Evolutionary conservation across 2,329 filamentous ascomycete genomes (phyloP), one percentile per base, ranked within the genome.

Genomic region (Aquanectria penicillioides): DNA sequence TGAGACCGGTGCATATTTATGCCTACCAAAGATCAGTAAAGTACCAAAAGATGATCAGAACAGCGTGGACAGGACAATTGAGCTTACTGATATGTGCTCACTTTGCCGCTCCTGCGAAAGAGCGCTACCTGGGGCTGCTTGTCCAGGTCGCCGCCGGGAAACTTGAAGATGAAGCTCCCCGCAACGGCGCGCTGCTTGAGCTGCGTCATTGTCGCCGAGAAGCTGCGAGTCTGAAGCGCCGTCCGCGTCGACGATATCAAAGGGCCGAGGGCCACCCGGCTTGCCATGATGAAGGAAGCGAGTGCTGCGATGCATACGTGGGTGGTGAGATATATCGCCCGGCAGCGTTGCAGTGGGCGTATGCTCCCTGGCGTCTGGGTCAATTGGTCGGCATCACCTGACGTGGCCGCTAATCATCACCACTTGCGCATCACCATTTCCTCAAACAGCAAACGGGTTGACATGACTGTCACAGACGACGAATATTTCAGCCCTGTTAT

Each of bases 1-100:
- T 0, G 87, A 87, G 15, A 90, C 83, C 1, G 87, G 85, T 0
- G 86, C 87, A 46, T 87, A 81, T 68, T 83, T 86, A 67, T 81
- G 81, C 66, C 81, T 83, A 59, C 20, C 41, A 28, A 34, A 43
- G n/a, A 37, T 22, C 33, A 38, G 37, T 43, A 15, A n/a, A 43
- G 18, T 25, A 13, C 15, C 15, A 11, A 25, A 25, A 34, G 23
- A 54, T 20, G 20, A 38, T 11, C 12, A 18, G 23, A 37, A 31
- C 23, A 23, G 17, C 11, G 12, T 11, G 15, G 8, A 22, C 2
- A 23, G 6, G 31, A 17, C 18, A 8, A n/a, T 7, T 20, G 9
- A 29, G 69, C 80, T 62, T 74, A 89, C 85, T 74, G 81, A 65
- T 90, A 90, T 0, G 86, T 87, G 5, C 75, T 77, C 13, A 89